A percentile compares a stretch with the other conserved stretches of the same genome.
Conservation (phyloP, 257 asterid genomes). For the Nicotiana obtusifolia region DNA sequence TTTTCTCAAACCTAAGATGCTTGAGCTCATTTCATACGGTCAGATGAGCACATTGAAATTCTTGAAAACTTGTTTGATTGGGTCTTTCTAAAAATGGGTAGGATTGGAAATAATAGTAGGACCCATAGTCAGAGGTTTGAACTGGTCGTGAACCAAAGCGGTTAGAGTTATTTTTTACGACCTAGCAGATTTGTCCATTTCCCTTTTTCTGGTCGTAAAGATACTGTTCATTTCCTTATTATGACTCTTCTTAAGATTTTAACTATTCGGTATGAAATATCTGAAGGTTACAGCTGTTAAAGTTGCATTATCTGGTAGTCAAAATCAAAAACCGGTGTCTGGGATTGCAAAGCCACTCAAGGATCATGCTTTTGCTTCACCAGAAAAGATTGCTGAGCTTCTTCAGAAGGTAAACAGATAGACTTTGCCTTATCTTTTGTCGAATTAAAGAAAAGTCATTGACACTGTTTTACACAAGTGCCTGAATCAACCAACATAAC, state of each 20-base stretch:
- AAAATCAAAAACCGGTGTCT: slow-evolving; percentile 52
- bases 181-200: not conserved
- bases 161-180: not conserved
- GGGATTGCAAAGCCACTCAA: slow-evolving; percentile 71
- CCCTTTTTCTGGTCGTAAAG: not conserved
- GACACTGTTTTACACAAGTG: not conserved
- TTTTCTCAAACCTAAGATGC: too few species aligned
- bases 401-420: slow-evolving; percentile 64
- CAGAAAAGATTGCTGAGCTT: slow-evolving; percentile 83
- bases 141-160: not conserved
- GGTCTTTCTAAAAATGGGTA: too few species aligned
- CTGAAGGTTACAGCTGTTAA: slow-evolving; percentile 91
- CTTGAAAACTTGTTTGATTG: too few species aligned
- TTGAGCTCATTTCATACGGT: too few species aligned
- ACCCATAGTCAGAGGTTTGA: not conserved
- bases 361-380: slow-evolving; percentile 93
- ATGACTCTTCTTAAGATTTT: not conserved
- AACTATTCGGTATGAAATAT: slow-evolving; percentile 6
- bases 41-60: too few species aligned
- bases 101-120: too few species aligned
- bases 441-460: not conserved
- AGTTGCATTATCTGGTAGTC: slow-evolving; percentile 67
- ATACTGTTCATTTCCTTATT: not conserved
- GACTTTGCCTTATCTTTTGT: not conserved
- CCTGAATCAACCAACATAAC: not conserved